A percentile compares a stretch with the other conserved stretches of the same genome.
Conservation (phyloP, 2,329 filamentous ascomycete genomes). For the Zarea fungicola region DNA sequence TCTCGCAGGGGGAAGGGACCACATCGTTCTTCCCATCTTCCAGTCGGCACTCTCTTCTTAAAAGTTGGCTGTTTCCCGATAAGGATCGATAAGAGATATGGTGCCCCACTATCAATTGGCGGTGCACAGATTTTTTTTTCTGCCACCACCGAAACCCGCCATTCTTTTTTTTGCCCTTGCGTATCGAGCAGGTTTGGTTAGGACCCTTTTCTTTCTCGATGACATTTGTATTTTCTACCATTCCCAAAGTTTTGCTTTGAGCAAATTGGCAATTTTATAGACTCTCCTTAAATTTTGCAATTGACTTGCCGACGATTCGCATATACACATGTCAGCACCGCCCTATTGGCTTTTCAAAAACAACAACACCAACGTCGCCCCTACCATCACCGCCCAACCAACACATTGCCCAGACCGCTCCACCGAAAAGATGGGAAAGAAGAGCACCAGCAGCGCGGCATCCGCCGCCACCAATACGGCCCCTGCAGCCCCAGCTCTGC, state of each 20-base stretch:
- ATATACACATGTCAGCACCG: slow-evolving; percentile 29
- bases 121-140: slow-evolving; percentile 11
- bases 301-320: not conserved
- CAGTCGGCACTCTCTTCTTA: not conserved
- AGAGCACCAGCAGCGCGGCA: slow-evolving; percentile 21
- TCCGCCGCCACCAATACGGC: slow-evolving; percentile 17
- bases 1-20: no score
- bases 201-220: no score
- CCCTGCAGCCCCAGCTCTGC: slow-evolving; percentile 47
- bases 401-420: slow-evolving; percentile 12
- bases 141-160: slow-evolving; percentile 1
- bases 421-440: slow-evolving; percentile 31
- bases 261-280: no score
- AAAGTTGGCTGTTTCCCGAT: not conserved
- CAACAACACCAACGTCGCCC: slow-evolving; percentile 25
- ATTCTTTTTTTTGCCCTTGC: not conserved
- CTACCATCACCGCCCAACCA: slow-evolving; percentile 15
- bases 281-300: not conserved
- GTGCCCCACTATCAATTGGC: slow-evolving; percentile 7
- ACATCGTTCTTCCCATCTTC: no score
- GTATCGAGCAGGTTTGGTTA: not conserved
- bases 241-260: no score
- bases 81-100: slow-evolving; percentile 2
- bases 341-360: slow-evolving; percentile 42
- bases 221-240: no score